A percentile compares a stretch with the other conserved stretches of the same genome.
These are phyloP conservation scores for Sporothrix pseudoabietina DNA, from an alignment of 2,329 filamentous ascomycete genomes.

Conservation along the genomic window DNA sequence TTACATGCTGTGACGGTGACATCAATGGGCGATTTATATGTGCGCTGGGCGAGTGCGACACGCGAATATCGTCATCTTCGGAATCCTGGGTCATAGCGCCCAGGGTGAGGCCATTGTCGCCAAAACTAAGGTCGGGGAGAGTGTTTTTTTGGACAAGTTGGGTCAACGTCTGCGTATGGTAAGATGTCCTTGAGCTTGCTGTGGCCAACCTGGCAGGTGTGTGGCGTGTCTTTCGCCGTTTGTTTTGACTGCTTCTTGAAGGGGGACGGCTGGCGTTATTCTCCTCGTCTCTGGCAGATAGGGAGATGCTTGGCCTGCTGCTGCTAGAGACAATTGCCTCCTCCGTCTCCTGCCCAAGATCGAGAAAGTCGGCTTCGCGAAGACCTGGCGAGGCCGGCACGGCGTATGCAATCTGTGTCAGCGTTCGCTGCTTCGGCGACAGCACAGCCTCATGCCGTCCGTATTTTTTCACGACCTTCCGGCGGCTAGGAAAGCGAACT, in stretches of 20 bases:
- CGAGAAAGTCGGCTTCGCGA: constrained; percentile 27
- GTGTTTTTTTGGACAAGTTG: constrained; percentile 38
- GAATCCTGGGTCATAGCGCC: constrained; percentile 25
- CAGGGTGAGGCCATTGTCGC: constrained; percentile 29
- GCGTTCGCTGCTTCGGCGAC: constrained; percentile 40
- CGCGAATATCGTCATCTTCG: constrained; percentile 36
- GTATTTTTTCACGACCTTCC: constrained; percentile 39
- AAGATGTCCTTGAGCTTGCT: constrained; percentile 35
- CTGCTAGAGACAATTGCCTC: neutral
- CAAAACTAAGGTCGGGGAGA: constrained; percentile 24
- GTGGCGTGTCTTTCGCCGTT: neutral
- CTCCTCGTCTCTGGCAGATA: neutral
- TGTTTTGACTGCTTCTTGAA: constrained; percentile 32
- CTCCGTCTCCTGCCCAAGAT: neutral
- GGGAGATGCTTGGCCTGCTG: neutral
- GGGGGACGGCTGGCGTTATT: neutral
- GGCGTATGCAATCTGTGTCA: constrained; percentile 43
- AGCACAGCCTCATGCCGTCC: constrained; percentile 32
- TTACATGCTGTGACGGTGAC: neutral
- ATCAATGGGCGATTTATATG: neutral
- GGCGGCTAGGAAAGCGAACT: constrained; percentile 39
- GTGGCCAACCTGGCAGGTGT: neutral
- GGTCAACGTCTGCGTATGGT: constrained; percentile 43
- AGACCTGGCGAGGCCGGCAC: constrained; percentile 20
- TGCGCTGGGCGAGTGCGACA: neutral